Base-by-base conservation (phyloP, 83 land plant species). In the Thuja plicata region DNA sequence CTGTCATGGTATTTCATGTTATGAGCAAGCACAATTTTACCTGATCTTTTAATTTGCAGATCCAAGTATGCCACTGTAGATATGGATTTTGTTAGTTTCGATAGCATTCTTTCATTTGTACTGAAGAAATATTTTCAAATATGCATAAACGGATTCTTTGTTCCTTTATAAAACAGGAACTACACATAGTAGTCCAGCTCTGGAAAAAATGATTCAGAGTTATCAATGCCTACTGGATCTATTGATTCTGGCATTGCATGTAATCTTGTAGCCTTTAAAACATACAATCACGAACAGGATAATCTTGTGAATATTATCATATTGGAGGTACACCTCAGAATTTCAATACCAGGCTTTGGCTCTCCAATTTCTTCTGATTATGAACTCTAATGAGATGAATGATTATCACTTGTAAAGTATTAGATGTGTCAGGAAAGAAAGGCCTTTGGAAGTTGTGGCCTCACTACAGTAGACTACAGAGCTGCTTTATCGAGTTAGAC, bases 71-170 rank as follows among this genome's bases (percentile, higher is more conserved):
- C 16, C 57, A 48, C 13, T 50, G 7, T 84, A 48, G 86, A 83
- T 83, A 50, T 32, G 30, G 35, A 48, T 48, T 84, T 84, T 48
- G 86, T 13, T 66, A 84, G 55, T 48, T n/a, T 57, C 48, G 86
- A 84, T 32, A 34, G 86, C 86, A 84, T 84, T 84, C 86, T 84
- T 48, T 84, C 86, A 84, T 84, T 84, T 84, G 57, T 84, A 84
- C 17, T 32, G n/a, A 48, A 84, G 55, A 84, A 50, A n/a, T 84
- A n/a, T 48, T 84, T 84, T 84, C 55, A 46, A 41, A 84, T 48
- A 84, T 48, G 57, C 57, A n/a, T 50, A 84, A 83, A 50, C 50
- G 57, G 35, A 48, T 48, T 46, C 45, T 48, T 46, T n/a, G 17
- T 84, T 84, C 55, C 57, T 48, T 17, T 8, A 84, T 30, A 84